Evolutionary conservation across 176 grass and related monocot genomes (phyloP), one percentile per base, ranked within the genome.

Genomic region (Luzula sylvatica): DNA sequence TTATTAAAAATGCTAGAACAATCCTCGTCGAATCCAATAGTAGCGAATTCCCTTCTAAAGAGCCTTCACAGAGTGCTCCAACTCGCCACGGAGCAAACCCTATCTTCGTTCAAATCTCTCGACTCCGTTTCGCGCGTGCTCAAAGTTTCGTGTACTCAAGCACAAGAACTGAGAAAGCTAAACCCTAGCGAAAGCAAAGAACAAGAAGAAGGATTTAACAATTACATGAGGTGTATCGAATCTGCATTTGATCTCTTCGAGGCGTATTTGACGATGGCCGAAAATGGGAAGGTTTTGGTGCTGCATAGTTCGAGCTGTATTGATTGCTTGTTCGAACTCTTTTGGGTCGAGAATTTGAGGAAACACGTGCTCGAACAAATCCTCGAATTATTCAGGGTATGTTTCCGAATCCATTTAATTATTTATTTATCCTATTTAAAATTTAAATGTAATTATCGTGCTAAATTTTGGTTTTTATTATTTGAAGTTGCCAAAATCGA

Each of bases 281-380:
- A 96, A 16, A 68, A 74, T 68, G 90, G 81, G 44, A 86, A 56
- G 52, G 55, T 21, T 49, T 47, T 70, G 50, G 65, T 96, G 78
- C 78, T 96, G 64, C 81, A 89, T 16, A 96, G 78, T 66, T 53
- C 64, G 15, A 79, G 58, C 41, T 96, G 80, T 70, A 76, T 89
- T 12, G 90, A 85, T 50, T 79, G 56, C 57, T 76, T 96, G 66
- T 96, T 96, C 55, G 81, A 86, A 45, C 72, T 96, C 43, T 96
- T 96, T 68, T 83, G 76, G 87, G 90, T 88, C 56, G 84, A 96
- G 61, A 86, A 57, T 65, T 77, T 96, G 26, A 66, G 71, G 46
- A 89, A 75, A 43, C 53, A 64, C 58, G 72, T 96, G 22, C 50
- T 96, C 55, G 90, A 86, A 56, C 90, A 96, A 78, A 83, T 96